Evolutionary conservation across 768 basidiomycete species (phyloP).

Genomic region (Holtermannia corniformis): DNA sequence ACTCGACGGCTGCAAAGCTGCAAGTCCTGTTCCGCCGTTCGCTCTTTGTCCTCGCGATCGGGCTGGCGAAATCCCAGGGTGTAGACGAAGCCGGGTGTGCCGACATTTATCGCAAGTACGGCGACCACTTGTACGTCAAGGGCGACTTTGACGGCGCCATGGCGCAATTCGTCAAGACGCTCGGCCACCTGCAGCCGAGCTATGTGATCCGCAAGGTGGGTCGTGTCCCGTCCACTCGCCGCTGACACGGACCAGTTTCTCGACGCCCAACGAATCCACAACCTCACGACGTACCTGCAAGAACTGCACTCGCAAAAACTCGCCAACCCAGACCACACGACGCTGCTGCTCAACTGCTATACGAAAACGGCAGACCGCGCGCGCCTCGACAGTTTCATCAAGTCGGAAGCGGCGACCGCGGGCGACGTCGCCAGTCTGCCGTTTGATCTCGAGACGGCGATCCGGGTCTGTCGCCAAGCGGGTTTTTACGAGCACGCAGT

Average conservation of each 20-base stretch:
- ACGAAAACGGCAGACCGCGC: constrained; percentile 89
- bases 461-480: constrained; percentile 90
- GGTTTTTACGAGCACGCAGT: constrained; percentile 92
- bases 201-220: constrained; percentile 92
- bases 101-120: constrained; percentile 81
- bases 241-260: constrained; percentile 57
- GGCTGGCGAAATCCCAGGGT: constrained; percentile 67
- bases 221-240: background rate
- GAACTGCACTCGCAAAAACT: constrained; percentile 81
- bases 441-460: constrained; percentile 94
- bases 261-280: constrained; percentile 90
- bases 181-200: constrained; percentile 80
- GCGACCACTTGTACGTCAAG: constrained; percentile 81
- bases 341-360: constrained; percentile 90
- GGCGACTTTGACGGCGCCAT: constrained; percentile 89
- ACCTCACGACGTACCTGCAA: constrained; percentile 90
- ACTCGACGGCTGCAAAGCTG: constrained; percentile 68
- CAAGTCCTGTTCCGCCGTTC: constrained; percentile 74
- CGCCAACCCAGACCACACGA: constrained; percentile 94
- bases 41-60: constrained; percentile 65
- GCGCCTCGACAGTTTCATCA: constrained; percentile 84
- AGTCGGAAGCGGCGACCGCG: constrained; percentile 54
- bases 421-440: constrained; percentile 58
- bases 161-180: constrained; percentile 82
- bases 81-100: constrained; percentile 66